These are phyloP conservation scores for Hanseniaspora lachancei DNA, from an alignment of 805 yeast species.

Conservation along the genomic window DNA sequence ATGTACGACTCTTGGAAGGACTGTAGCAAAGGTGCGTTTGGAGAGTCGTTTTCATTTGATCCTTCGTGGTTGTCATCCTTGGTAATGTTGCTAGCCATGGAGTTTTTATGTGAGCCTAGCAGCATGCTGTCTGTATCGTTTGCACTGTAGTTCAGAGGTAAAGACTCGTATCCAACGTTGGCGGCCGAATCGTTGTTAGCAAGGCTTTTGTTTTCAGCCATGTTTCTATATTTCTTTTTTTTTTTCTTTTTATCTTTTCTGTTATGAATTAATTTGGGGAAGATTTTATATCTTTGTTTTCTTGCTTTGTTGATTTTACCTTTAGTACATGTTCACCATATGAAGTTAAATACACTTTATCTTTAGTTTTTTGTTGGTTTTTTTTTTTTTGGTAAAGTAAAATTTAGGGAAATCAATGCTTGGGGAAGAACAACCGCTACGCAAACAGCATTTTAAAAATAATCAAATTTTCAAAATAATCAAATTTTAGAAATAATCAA, in stretches of 20 bases:
- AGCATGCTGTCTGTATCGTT: slow-evolving; percentile 9
- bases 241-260: not conserved
- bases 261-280: too few species aligned
- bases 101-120: slow-evolving; percentile 21
- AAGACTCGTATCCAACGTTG: slow-evolving; percentile 2
- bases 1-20: not conserved
- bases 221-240: not conserved
- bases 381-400: too few species aligned
- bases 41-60: not conserved
- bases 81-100: not conserved
- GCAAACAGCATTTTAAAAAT: too few species aligned
- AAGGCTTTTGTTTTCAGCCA: not conserved
- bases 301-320: too few species aligned
- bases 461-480: too few species aligned
- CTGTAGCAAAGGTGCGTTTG: not conserved
- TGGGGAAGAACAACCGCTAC: too few species aligned
- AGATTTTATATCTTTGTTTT: too few species aligned
- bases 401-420: too few species aligned
- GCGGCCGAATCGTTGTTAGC: not conserved
- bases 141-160: slow-evolving; percentile 6
- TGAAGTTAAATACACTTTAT: too few species aligned
- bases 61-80: not conserved
- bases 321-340: too few species aligned
- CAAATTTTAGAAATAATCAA: too few species aligned
- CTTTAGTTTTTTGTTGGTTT: too few species aligned